Percentiles rank a stretch among this genome's conserved stretches.
Conservation (phyloP, 2,329 filamentous ascomycete species). For the Aspergillus proliferans region DNA sequence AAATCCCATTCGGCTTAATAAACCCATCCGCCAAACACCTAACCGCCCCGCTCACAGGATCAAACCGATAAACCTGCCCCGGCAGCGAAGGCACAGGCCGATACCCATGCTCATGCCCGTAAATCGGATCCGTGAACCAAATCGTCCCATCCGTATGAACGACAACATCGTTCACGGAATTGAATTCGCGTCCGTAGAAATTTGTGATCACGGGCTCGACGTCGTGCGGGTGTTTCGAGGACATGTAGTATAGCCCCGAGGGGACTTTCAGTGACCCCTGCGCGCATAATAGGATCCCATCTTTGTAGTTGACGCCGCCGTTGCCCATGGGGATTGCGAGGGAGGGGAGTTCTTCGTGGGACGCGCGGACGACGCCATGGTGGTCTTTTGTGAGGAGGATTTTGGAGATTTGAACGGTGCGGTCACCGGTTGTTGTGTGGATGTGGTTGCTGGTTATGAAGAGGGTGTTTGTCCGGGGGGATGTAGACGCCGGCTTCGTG, state of each 20-base stretch:
- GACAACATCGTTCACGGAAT: slow-evolving; percentile 35
- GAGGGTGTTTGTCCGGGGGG: slow-evolving; percentile 23
- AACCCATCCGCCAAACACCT: slow-evolving; percentile 36
- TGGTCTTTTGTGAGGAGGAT: slow-evolving; percentile 2
- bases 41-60: slow-evolving; percentile 27
- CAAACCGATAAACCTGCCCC: slow-evolving; percentile 35
- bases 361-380: background rate
- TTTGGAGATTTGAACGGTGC: slow-evolving; percentile 19
- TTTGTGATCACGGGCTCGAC: slow-evolving; percentile 22
- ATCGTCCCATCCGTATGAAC: slow-evolving; percentile 28
- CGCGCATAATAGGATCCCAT: slow-evolving; percentile 37
- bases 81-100: slow-evolving; percentile 30
- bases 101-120: slow-evolving; percentile 30
- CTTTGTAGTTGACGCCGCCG: slow-evolving; percentile 44
- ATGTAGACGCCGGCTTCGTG: slow-evolving; percentile 44
- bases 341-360: slow-evolving; percentile 1
- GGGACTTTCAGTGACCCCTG: slow-evolving; percentile 26
- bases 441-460: slow-evolving; percentile 35
- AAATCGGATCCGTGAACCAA: slow-evolving; percentile 36
- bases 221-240: slow-evolving; percentile 12
- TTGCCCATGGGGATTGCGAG: slow-evolving; percentile 41
- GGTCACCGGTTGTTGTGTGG: slow-evolving; percentile 8
- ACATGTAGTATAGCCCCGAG: slow-evolving; percentile 13
- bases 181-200: slow-evolving; percentile 34
- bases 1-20: slow-evolving; percentile 38